Percentiles rank a stretch among this genome's conserved stretches.
Conservation (phyloP, 2,329 filamentous ascomycete species). For the Penicillium aurantiogriseum region DNA sequence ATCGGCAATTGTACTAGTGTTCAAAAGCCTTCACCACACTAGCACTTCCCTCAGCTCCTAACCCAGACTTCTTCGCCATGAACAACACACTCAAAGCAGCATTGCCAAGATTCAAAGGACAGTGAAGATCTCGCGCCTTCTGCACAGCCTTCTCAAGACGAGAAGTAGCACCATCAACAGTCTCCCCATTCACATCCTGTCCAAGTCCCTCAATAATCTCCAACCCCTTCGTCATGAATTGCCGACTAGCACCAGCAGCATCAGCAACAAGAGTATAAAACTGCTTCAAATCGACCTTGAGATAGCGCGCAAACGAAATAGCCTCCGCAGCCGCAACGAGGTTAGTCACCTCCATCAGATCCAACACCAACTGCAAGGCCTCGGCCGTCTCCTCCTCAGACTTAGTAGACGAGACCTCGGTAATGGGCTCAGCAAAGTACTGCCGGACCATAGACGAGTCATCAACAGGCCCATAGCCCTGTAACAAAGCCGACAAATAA, state of each 20-base stretch:
- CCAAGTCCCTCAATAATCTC: constrained; percentile 38
- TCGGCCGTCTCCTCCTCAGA: constrained; percentile 34
- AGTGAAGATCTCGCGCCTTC: constrained; percentile 40
- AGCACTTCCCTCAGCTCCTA: constrained; percentile 31
- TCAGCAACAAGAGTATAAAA: constrained; percentile 50
- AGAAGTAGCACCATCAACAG: constrained; percentile 37
- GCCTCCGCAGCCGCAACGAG: constrained; percentile 51
- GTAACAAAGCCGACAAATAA: constrained; percentile 59
- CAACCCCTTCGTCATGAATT: constrained; percentile 43
- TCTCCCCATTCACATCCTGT: constrained; percentile 26
- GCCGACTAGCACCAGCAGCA: constrained; percentile 48
- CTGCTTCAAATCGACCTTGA: constrained; percentile 46
- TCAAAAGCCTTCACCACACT: constrained; percentile 38
- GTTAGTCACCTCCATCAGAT: constrained; percentile 49
- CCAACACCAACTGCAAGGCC: constrained; percentile 43
- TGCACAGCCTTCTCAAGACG: constrained; percentile 46
- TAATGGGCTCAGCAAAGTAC: constrained; percentile 46
- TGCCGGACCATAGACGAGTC: constrained; percentile 58
- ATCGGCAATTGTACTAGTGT: constrained; percentile 2
- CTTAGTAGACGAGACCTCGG: constrained; percentile 36
- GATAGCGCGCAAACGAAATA: constrained; percentile 47
- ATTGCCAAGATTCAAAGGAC: constrained; percentile 40
- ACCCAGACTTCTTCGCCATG: constrained; percentile 33
- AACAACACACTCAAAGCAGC: constrained; percentile 37
- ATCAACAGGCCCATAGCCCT: constrained; percentile 56